Base-by-base conservation (phyloP, 129 eudicot species). In the Chrysanthemum seticuspe region DNA sequence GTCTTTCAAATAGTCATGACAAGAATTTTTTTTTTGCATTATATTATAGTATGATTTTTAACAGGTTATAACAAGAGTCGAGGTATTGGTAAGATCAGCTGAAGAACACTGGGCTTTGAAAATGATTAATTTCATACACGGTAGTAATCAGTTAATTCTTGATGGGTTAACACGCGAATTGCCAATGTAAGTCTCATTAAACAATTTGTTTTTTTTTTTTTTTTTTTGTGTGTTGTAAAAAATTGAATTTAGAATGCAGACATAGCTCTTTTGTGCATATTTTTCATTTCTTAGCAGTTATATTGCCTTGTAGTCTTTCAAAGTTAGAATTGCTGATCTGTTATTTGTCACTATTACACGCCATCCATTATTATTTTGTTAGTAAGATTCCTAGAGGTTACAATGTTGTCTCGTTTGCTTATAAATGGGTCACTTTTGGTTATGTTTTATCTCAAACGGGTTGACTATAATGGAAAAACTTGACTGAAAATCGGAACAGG, bases 61-160 rank as follows among this genome's bases (percentile, higher is more conserved):
- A 15, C 82, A 91, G 97, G 93, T 91, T 18, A 76, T 83, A 66
- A 87, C 81, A 69, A 86, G 81, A 76, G 91, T 86, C 15, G 84
- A 79, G 58, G 84, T 88, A 64, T 76, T 65, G 2, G 76, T 91
- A 44, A 72, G 82, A 71, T 71, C 93, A 23, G 74, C 70, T 71
- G 97, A 91, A 84, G 96, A 91, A 73, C 80, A 48, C 59, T 91
- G 97, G 97, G 97, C 97, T 13, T 65, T 91, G 56, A 91, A 91
- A 74, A 51, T 91, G 76, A 75, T 86, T 49, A 88, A 88, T 77
- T 91, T 91, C 50, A 91, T 91, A 59, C 65, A 81, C 27, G 88
- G 97, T 70, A 83, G 79, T 64, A 86, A 85, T 68, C 97, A 91
- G 54, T 81, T 91, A 63, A 21, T 79, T 71, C 72, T 86, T 36